Evolutionary conservation across 2,329 filamentous ascomycete species (phyloP).

Genomic region (Talaromyces sp.): DNA sequence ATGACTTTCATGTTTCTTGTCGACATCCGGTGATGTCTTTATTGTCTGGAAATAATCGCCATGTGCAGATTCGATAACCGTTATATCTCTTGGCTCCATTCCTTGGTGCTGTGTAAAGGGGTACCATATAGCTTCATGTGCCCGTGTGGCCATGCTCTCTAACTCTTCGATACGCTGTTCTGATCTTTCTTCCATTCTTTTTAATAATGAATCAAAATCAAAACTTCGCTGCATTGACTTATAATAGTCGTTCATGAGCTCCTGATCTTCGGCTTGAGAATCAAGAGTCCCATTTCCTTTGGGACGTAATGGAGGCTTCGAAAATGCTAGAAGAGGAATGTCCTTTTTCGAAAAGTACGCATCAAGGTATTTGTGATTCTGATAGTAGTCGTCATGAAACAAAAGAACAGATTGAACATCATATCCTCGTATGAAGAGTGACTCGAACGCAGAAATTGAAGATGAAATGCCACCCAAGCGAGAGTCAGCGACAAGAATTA

Average conservation of each 20-base stretch:
- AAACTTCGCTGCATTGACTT: slow-evolving; percentile 40
- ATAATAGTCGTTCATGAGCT: slow-evolving; percentile 65
- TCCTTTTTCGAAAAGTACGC: slow-evolving; percentile 63
- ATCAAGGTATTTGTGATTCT: slow-evolving; percentile 65
- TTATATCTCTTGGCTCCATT: slow-evolving; percentile 60
- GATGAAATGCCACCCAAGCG: slow-evolving; percentile 75
- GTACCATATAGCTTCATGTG: slow-evolving; percentile 72
- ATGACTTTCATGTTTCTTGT: slow-evolving; percentile 20
- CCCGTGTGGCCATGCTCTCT: slow-evolving; percentile 59
- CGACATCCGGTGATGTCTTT: slow-evolving; percentile 26
- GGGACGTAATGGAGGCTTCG: slow-evolving; percentile 55
- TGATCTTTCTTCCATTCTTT: slow-evolving; percentile 55
- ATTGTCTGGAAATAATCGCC: slow-evolving; percentile 73
- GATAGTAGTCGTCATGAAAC: slow-evolving; percentile 64
- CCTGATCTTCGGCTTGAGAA: slow-evolving; percentile 48
- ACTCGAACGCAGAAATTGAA: slow-evolving; percentile 77
- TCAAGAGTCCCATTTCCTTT: slow-evolving; percentile 25
- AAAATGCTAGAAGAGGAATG: slow-evolving; percentile 57
- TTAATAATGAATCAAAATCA: slow-evolving; percentile 47
- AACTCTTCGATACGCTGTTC: slow-evolving; percentile 56
- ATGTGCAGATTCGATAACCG: slow-evolving; percentile 74
- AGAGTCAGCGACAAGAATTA: slow-evolving; percentile 71
- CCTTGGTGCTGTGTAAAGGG: slow-evolving; percentile 78
- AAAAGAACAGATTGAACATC: slow-evolving; percentile 68
- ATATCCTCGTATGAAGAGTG: slow-evolving; percentile 72